Evolutionary conservation across 805 yeast genomes (phyloP), one percentile per base, ranked within the genome.

Genomic region (Limtongozyma cylindracea): DNA sequence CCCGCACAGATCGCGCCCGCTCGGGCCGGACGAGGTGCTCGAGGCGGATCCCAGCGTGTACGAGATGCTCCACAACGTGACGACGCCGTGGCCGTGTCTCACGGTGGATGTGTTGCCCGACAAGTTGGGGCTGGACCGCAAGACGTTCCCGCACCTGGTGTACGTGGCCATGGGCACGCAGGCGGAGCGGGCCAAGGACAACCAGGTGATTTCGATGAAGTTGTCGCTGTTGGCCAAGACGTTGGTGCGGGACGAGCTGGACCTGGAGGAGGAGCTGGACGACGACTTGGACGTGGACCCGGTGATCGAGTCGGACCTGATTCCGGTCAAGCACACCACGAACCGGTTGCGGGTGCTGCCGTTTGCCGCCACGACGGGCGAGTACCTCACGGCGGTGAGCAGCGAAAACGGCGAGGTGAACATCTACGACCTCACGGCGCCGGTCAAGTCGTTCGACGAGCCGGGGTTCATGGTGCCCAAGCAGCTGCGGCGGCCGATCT

Each of bases 31-130:
- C 48, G 96, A 88, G 50, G 91, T 73, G 8, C 56, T 88, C 39
- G 95, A 84, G 48, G 93, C 96, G 2, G 98, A 88, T 47, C 93
- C 93, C 20, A 54, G 80, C 6, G 94, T 84, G 3, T 88, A 88
- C 42, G 92, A 84, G 37, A 88, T 88, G 96, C 51, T 88, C 26
- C 98, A 88, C 45, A 76, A 74, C 35, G 77, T 84, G 27, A 76
- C 76, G 43, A 51, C 84, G 45, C 91, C 92, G 35, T 88, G 96
- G 96, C 96, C 98, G 8, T 80, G 95, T 48, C 49, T 88, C 39
- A 78, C 95, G 3, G 54, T 88, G 27, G 96, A 84, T 38, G 50
- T 88, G 11, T 48, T 88, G 23, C 92, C 93, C 5, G 98, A 88
- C 41, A 52, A 54, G 23, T 53, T 76, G 27, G 98, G 98, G 8